Conservation (phyloP, 2,329 filamentous ascomycete species). For the Penicillium sp. region DNA sequence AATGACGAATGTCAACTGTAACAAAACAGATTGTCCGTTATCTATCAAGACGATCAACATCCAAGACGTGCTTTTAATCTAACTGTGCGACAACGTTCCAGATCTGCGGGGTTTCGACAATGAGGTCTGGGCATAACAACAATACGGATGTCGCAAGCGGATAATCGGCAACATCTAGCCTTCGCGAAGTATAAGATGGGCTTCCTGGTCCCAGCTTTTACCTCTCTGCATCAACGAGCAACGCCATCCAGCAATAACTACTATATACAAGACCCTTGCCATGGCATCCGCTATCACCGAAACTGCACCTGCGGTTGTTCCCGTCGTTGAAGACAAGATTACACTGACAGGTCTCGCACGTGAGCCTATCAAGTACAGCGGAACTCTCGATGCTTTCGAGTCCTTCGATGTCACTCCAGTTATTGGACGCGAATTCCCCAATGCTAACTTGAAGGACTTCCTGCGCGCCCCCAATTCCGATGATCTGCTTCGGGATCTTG, state of each 20-base stretch:
- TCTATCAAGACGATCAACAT: neutral
- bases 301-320: slow-evolving; percentile 11
- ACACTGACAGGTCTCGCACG: slow-evolving; percentile 12
- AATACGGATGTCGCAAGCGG: neutral
- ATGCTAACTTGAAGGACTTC: slow-evolving; percentile 44
- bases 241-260: neutral
- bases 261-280: neutral
- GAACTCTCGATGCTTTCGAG: slow-evolving; percentile 38
- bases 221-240: neutral
- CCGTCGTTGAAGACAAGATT: slow-evolving; percentile 13
- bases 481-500: slow-evolving; percentile 30
- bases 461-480: slow-evolving; percentile 30
- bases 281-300: slow-evolving; percentile 22
- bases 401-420: slow-evolving; percentile 45
- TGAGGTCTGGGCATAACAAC: neutral
- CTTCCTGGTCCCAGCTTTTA: fast-evolving
- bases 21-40: neutral
- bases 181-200: neutral
- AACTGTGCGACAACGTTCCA: slow-evolving; percentile 2
- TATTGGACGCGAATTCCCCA: slow-evolving; percentile 44
- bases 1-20: slow-evolving; percentile 5
- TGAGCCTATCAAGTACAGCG: slow-evolving; percentile 33
- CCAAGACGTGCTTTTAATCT: slow-evolving; percentile 3
- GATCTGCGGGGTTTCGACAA: neutral
- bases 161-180: neutral